These are phyloP conservation scores for Tardiomyces depauwii DNA, from an alignment of 1,139 yeast genomes.

Conservation along the genomic window DNA sequence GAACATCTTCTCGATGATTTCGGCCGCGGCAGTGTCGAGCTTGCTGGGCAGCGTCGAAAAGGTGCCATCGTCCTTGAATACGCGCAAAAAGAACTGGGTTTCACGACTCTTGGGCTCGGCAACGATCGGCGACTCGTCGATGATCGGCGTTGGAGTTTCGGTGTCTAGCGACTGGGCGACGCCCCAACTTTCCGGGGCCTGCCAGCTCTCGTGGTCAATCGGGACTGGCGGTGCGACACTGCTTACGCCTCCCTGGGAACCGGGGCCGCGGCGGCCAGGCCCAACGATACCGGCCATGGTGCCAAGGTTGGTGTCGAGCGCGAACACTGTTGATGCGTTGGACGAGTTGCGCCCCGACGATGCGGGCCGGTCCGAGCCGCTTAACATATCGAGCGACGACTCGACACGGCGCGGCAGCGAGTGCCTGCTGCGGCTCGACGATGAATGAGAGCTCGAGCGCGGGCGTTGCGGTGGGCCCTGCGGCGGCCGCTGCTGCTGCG, in stretches of 20 bases:
- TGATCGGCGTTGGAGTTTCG: constrained; percentile 5
- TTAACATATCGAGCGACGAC: neutral
- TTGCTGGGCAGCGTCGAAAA: constrained; percentile 73
- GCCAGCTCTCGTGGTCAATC: constrained; percentile 34
- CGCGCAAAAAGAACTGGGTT: constrained; percentile 43
- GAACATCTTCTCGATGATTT: constrained; percentile 54
- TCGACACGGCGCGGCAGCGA: neutral
- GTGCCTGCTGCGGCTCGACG: constrained; percentile 2
- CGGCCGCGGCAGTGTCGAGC: constrained; percentile 65
- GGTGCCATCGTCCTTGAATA: constrained; percentile 70
- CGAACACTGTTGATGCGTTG: neutral
- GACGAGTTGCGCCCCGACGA: neutral
- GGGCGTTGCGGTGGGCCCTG: neutral
- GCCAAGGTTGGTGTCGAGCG: constrained; percentile 36
- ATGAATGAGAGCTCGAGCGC: constrained; percentile 2
- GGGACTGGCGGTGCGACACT: constrained; percentile 2
- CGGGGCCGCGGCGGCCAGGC: constrained; percentile 2
- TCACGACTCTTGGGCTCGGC: constrained; percentile 3
- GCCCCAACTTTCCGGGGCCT: constrained; percentile 76
- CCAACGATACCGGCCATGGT: constrained; percentile 44
- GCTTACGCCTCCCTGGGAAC: constrained; percentile 1
- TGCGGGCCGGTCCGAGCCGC: neutral
- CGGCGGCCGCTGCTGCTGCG: neutral
- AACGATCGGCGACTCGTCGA: constrained; percentile 7
- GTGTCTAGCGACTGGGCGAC: constrained; percentile 31